Evolutionary conservation across 495 filamentous ascomycete species (phyloP), one percentile per base, ranked within the genome.

Genomic region (Penicillium subrubescens): DNA sequence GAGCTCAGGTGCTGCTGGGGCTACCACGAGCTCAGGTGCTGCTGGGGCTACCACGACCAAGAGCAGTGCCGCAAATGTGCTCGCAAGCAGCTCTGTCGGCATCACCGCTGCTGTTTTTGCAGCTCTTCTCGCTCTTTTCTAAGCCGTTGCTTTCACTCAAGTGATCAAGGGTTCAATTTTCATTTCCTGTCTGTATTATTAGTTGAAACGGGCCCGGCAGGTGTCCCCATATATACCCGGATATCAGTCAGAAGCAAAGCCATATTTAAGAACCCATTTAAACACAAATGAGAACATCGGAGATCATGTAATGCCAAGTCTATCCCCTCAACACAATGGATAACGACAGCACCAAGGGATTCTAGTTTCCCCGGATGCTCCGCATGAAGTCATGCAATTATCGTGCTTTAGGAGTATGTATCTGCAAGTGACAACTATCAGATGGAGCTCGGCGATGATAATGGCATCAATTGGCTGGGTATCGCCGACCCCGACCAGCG

Each of bases 51-150:
- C 44, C 21, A 53, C 31, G 1, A 37, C 51, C 35, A 37, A 52
- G 17, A 46, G 19, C 14, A 66, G 61, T 53, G 51, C 33, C 10
- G 64, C 48, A 4, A 59, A 51, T 43, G 31, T 67, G 60, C 55
- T 67, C n/a, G 21, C 44, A 8, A 41, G 55, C 57, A 60, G 55
- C 31, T 37, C 60, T 21, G 21, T 60, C 3, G 50, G 44, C 3
- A 2, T 62, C 8, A 29, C 44, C 43, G 48, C 50, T 10, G 60
- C 56, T 23, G 23, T 63, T 3, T 21, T 67, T 7, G 48, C 60
- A 34, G 64, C 46, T 41, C 8, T 62, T 35, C 3, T 67, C 33
- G 37, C 53, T 29, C 15, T 54, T 35, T 39, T 66, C 46, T 66
- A 39, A 62, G 51, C 27, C 5, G 1, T 15, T 31, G 48, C 1